Evolutionary conservation across 192 early-diverging fungal genomes (phyloP).

Genomic region (Chytriomyces confervae): DNA sequence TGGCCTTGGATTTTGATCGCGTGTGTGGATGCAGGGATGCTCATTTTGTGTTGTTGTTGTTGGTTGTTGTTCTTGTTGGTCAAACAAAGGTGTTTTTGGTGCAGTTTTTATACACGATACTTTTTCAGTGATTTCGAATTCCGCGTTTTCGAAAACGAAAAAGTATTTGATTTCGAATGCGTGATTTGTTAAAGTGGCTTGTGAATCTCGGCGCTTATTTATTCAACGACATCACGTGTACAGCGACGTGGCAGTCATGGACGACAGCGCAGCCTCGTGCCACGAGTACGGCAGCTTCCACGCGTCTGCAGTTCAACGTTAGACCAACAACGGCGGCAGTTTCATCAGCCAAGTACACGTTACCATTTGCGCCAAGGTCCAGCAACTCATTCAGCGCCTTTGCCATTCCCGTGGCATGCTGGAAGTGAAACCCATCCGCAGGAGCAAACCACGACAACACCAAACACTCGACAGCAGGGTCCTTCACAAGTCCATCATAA

Average conservation of each 20-base stretch:
- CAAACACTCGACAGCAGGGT: neutral
- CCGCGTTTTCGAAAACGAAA: too few species aligned
- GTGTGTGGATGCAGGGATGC: neutral
- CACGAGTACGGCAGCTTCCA: slow-evolving; percentile 17
- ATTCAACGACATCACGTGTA: neutral
- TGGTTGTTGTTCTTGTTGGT: too few species aligned
- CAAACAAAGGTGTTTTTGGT: too few species aligned
- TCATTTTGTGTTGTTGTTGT: too few species aligned
- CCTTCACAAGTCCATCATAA: neutral
- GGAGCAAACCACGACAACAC: slow-evolving; percentile 7
- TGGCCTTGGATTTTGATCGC: neutral
- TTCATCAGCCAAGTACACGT: neutral
- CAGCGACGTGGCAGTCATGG: neutral
- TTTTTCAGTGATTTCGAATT: too few species aligned
- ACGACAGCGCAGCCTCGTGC: slow-evolving; percentile 1
- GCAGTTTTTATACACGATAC: too few species aligned
- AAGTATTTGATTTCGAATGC: too few species aligned
- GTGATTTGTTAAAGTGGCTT: too few species aligned
- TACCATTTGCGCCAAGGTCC: neutral
- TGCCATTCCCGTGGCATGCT: neutral
- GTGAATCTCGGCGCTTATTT: too few species aligned
- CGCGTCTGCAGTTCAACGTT: neutral
- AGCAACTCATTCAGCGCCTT: neutral
- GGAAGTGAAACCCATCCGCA: slow-evolving; percentile 4
- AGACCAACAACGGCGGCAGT: neutral